A percentile compares a stretch with the other conserved stretches of the same genome.
These are phyloP conservation scores for Xylariaceae sp. DNA, from an alignment of 2,329 filamentous ascomycete species.

Conservation along the genomic window DNA sequence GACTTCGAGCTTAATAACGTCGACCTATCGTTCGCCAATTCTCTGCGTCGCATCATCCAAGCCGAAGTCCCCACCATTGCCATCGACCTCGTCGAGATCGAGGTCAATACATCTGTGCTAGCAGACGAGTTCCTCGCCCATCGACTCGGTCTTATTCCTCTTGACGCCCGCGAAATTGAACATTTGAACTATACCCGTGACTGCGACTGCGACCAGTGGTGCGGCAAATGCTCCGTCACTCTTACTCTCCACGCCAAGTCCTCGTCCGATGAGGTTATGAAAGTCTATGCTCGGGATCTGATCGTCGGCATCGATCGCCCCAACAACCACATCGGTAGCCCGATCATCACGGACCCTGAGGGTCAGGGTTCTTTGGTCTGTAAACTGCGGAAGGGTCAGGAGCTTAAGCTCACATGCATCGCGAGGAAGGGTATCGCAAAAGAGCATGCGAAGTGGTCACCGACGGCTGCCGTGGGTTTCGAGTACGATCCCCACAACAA, in stretches of 20 bases:
- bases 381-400: conserved; percentile 85
- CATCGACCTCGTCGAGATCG: conserved; percentile 89
- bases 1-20: conserved; percentile 89
- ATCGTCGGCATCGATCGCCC: conserved; percentile 64
- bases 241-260: conserved; percentile 82
- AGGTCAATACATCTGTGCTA: conserved; percentile 89
- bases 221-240: conserved; percentile 82
- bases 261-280: conserved; percentile 81
- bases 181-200: conserved; percentile 83
- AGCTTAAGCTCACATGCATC: conserved; percentile 83
- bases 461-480: conserved; percentile 86
- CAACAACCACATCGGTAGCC: conserved; percentile 71
- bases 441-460: conserved; percentile 97
- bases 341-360: conserved; percentile 78
- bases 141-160: conserved; percentile 81
- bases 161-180: conserved; percentile 78
- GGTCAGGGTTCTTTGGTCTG: conserved; percentile 79
- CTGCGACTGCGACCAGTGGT: conserved; percentile 95
- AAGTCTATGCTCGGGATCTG: conserved; percentile 87
- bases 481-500: conserved; percentile 99
- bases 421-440: conserved; percentile 99
- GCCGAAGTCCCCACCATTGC: conserved; percentile 92
- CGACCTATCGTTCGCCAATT: conserved; percentile 88
- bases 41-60: conserved; percentile 82
- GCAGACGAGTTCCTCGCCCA: conserved; percentile 95